These are phyloP conservation scores for Selaginella tamariscina DNA, from an alignment of 75 land plant genomes.

Conservation along the genomic window DNA sequence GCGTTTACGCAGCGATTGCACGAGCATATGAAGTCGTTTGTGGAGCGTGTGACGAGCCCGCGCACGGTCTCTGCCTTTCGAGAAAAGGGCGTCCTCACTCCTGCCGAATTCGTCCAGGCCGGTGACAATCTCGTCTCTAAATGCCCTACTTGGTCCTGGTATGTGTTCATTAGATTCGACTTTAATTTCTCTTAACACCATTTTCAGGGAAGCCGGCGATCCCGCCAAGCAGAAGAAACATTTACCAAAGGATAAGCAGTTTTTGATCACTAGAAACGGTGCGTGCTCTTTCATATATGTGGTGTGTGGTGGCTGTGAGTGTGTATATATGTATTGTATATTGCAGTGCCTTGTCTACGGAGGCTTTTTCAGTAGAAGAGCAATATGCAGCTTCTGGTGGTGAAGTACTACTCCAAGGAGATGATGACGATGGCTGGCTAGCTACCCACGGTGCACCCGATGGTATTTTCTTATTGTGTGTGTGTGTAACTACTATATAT, in stretches of 20 bases:
- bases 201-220: slow-evolving; percentile 82
- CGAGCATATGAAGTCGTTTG: slow-evolving; percentile 79
- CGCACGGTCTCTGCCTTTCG: slow-evolving; percentile 95
- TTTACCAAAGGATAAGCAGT: slow-evolving; percentile 81
- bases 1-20: slow-evolving; percentile 74
- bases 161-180: neutral
- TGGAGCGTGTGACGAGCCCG: slow-evolving; percentile 86
- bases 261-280: slow-evolving; percentile 91
- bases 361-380: slow-evolving; percentile 76
- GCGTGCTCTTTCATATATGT: neutral
- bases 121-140: slow-evolving; percentile 95
- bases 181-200: neutral
- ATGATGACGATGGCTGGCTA: slow-evolving; percentile 75
- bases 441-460: slow-evolving; percentile 87
- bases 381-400: slow-evolving; percentile 94
- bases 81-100: slow-evolving; percentile 91
- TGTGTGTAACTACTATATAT: no score
- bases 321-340: slow-evolving; percentile 4
- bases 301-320: neutral
- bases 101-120: slow-evolving; percentile 79
- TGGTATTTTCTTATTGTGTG: slow-evolving; percentile 43
- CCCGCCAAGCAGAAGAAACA: slow-evolving; percentile 73
- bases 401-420: slow-evolving; percentile 63
- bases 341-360: slow-evolving; percentile 77
- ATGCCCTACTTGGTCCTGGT: slow-evolving; percentile 99